Conservation (phyloP, 108 stramenopile species). For the Conticribra weissflogii region DNA sequence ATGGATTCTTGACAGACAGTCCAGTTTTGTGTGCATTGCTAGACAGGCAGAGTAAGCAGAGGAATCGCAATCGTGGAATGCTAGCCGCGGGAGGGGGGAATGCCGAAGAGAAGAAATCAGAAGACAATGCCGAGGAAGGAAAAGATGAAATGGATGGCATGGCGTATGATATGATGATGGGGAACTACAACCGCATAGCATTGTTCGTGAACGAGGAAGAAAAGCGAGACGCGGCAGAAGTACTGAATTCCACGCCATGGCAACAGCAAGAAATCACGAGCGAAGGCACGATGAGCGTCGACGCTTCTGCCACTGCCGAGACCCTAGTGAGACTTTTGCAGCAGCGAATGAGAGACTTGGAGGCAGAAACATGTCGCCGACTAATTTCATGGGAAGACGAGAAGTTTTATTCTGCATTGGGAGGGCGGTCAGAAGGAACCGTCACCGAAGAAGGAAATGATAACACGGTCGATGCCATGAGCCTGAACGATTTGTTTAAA, state of each 20-base stretch:
- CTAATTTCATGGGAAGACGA: slow-evolving; percentile 94
- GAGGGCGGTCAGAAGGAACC: slow-evolving; percentile 24
- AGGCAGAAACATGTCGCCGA: slow-evolving; percentile 86
- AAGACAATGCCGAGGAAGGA: slow-evolving; percentile 51
- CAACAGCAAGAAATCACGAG: slow-evolving; percentile 44
- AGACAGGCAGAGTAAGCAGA: slow-evolving; percentile 65
- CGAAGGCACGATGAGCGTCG: slow-evolving; percentile 51
- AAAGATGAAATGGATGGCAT: slow-evolving; percentile 77
- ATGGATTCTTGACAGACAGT: slow-evolving; percentile 71
- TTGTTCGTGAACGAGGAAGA: slow-evolving; percentile 80
- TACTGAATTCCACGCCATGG: slow-evolving; percentile 79
- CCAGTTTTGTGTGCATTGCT: slow-evolving; percentile 64
- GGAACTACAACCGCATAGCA: slow-evolving; percentile 79
- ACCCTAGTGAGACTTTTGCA: slow-evolving; percentile 70
- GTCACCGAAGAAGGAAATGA: slow-evolving; percentile 29
- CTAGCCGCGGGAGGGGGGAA: slow-evolving; percentile 4
- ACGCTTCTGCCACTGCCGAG: slow-evolving; percentile 73
- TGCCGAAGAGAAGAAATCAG: slow-evolving; percentile 30
- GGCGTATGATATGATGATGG: slow-evolving; percentile 91
- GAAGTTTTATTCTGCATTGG: slow-evolving; percentile 69
- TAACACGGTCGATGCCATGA: slow-evolving; percentile 68
- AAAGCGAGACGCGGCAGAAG: slow-evolving; percentile 79
- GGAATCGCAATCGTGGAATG: slow-evolving; percentile 40
- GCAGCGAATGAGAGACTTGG: slow-evolving; percentile 84
- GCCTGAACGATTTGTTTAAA: slow-evolving; percentile 69